Base-by-base conservation (phyloP, 2,329 filamentous ascomycete species). In the Chalaropsis ovoidea region DNA sequence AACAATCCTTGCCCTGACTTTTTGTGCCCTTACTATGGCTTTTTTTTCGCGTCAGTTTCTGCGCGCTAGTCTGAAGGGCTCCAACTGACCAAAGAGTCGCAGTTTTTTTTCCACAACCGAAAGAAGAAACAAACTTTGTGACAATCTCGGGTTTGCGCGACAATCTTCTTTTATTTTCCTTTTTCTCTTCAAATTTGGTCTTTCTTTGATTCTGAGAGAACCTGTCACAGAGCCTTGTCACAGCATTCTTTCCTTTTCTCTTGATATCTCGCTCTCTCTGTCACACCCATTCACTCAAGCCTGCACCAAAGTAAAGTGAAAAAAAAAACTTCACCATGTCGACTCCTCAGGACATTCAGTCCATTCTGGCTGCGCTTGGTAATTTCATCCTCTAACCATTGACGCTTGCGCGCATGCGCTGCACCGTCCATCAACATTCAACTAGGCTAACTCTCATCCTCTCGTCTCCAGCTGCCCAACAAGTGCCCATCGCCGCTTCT, bases 301-400 rank as follows among this genome's bases (percentile, higher is more conserved):
- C n/a, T 47, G 24, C 54, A 56, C 54, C 49, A 8, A 17, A 39
- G 17, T 58, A 31, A 56, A 19, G 24, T 22, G 27, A 56, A 58
- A n/a, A 35, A 56, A 58, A 56, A 58, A 58, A 58, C 54, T 58
- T 58, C 54, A 60, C 56, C 10, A 67, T 67, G 65, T 67, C 65
- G 39, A 56, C 65, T 62, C 62, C 75, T 65, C 75, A 75, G 65
- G 75, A 76, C 67, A 78, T 78, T 67, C 75, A 79, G 71, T 79
- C 77, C 68, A 79, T 80, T 68, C 73, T 80, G 69, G 78, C 78
- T 68, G 78, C 78, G 67, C 74, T 80, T 67, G 78, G 78, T 80
- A 75, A 71, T 66, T 64, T 15, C 41, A 52, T 45, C 22, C 13
- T 11, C 39, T 11, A 8, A 4, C 17, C 39, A 3, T 35, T 39